Percentiles rank a stretch among this genome's conserved stretches.
Evolutionary conservation across 148 eudicot genomes (phyloP).

Genomic region (Pharnaceum exiguum): DNA sequence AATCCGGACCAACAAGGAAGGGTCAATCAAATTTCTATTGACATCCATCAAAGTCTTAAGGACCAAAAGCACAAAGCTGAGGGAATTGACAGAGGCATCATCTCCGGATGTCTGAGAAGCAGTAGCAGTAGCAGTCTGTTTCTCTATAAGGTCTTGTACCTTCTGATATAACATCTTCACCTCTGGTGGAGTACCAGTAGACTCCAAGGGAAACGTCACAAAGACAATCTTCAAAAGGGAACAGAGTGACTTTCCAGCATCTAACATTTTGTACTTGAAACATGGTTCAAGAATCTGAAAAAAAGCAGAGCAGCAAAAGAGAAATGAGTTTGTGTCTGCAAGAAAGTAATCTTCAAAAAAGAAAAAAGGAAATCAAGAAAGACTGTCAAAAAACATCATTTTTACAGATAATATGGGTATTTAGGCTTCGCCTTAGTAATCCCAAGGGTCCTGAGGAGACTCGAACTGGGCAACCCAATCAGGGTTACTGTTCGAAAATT

Average conservation of each 20-base stretch:
- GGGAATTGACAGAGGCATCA: conserved; percentile 72
- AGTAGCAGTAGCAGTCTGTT: conserved; percentile 71
- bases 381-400: conserved; percentile 9
- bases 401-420: too few species aligned
- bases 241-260: conserved; percentile 89
- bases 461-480: too few species aligned
- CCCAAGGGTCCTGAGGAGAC: too few species aligned
- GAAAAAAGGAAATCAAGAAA: neutral
- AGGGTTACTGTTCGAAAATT: too few species aligned
- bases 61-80: conserved; percentile 85
- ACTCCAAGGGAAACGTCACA: conserved; percentile 83
- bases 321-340: neutral
- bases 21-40: conserved; percentile 67
- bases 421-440: too few species aligned
- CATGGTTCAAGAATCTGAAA: conserved; percentile 96
- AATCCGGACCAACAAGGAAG: conserved; percentile 71
- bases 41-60: conserved; percentile 81
- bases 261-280: conserved; percentile 88
- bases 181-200: conserved; percentile 62
- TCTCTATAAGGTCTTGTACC: conserved; percentile 89
- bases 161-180: conserved; percentile 83
- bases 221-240: conserved; percentile 92
- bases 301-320: conserved; percentile 14
- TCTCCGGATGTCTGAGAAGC: conserved; percentile 80
- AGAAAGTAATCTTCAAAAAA: conserved; percentile 1